A percentile compares a stretch with the other conserved stretches of the same genome.
phyloP scores from a whole-genome alignment of 257 asterid species.

The Thymus mandschuricus region DNA sequence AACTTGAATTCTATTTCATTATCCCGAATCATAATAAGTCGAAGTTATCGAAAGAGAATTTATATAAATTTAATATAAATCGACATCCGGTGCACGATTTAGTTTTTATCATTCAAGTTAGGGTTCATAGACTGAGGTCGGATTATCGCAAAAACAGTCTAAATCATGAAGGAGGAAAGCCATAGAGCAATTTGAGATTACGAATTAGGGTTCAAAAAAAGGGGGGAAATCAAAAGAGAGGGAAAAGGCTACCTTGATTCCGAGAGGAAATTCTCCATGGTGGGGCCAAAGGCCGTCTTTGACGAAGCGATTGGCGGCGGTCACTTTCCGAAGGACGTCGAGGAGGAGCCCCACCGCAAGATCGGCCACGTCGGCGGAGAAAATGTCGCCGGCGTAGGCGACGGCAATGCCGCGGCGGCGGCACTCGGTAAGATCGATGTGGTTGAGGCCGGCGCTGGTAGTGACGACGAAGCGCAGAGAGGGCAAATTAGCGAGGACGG shows the following conservation, averaged over 20 bases:
- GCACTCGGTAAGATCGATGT: slow-evolving; percentile 67
- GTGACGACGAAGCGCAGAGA: slow-evolving; percentile 53
- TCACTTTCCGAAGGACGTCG: slow-evolving; percentile 51
- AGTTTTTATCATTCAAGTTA: not conserved
- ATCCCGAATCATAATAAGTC: not conserved
- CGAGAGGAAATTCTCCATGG: slow-evolving; percentile 48
- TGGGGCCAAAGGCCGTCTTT: slow-evolving; percentile 55
- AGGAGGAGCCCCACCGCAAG: slow-evolving; percentile 60
- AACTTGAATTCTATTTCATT: not conserved
- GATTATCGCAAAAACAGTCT: not conserved
- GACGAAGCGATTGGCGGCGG: slow-evolving; percentile 51
- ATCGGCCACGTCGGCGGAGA: slow-evolving; percentile 63
- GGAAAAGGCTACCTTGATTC: slow-evolving; percentile 46
- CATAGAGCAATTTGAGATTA: not conserved
- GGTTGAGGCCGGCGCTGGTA: slow-evolving; percentile 67
- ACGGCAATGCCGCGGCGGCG: slow-evolving; percentile 64
- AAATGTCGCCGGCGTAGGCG: slow-evolving; percentile 45
- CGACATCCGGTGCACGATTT: no score
- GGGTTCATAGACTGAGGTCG: not conserved
- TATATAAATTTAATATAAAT: no score
- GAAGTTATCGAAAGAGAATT: not conserved
- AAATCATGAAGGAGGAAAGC: not conserved
- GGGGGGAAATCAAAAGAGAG: not conserved
- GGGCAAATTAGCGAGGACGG: slow-evolving; percentile 52
- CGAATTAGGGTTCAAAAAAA: not conserved